These are phyloP conservation scores for Fusarium sp. DNA, from an alignment of 2,329 filamentous ascomycete genomes.

Conservation along the genomic window DNA sequence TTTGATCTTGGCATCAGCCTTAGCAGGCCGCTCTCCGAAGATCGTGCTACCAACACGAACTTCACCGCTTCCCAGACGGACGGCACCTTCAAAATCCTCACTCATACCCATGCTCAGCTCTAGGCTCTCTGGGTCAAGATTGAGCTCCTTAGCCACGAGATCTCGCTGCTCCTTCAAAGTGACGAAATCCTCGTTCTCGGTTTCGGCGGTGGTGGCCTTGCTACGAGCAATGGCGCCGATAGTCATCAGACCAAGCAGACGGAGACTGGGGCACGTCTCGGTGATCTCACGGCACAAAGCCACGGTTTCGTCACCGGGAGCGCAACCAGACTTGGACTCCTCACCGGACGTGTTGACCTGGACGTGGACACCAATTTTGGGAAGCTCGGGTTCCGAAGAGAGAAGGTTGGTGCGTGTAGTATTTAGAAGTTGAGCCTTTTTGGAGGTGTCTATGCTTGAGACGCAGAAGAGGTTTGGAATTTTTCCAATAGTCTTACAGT, in stretches of 20 bases:
- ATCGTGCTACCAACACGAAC: constrained; percentile 94
- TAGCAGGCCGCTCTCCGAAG: constrained; percentile 84
- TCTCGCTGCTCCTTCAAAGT: constrained; percentile 76
- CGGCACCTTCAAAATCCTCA: constrained; percentile 91
- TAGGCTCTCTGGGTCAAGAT: constrained; percentile 62
- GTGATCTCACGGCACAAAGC: constrained; percentile 76
- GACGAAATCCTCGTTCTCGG: constrained; percentile 92
- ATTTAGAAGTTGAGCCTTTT: constrained; percentile 87
- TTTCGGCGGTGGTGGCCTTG: constrained; percentile 75
- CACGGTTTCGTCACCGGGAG: constrained; percentile 70
- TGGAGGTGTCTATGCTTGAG: constrained; percentile 86
- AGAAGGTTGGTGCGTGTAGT: constrained; percentile 74
- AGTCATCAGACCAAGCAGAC: constrained; percentile 90
- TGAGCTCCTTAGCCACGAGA: constrained; percentile 67
- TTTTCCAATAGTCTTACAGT: constrained; percentile 87
- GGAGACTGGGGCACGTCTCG: constrained; percentile 76
- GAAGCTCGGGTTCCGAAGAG: constrained; percentile 51
- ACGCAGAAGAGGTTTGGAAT: constrained; percentile 93
- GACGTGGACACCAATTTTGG: constrained; percentile 78
- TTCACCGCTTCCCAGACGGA: constrained; percentile 84
- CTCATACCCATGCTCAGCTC: constrained; percentile 99
- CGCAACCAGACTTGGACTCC: constrained; percentile 82
- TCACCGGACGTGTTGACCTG: constrained; percentile 97
- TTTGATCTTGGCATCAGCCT: constrained; percentile 79
- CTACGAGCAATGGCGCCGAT: constrained; percentile 94